Conservation (phyloP, 805 yeast genomes). For the Candida stauntonica region DNA sequence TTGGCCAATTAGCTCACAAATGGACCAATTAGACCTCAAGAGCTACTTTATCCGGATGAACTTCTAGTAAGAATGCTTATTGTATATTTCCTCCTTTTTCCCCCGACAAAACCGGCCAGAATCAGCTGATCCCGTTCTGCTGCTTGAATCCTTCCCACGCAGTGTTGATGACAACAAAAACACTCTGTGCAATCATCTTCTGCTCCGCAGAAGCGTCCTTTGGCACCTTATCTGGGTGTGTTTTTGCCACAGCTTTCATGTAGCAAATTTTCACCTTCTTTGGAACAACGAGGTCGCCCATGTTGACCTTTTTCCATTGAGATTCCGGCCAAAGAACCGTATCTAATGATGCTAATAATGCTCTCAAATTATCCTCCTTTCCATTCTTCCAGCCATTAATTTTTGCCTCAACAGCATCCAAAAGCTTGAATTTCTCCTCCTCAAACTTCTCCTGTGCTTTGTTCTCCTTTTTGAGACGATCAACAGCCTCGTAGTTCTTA, state of each 20-base stretch:
- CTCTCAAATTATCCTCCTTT: constrained; percentile 77
- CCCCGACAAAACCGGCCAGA: no score
- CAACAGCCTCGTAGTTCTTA: constrained; percentile 39
- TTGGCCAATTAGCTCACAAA: no score
- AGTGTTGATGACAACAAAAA: constrained; percentile 75
- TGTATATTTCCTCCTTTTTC: no score
- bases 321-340: constrained; percentile 61
- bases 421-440: constrained; percentile 52
- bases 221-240: constrained; percentile 82
- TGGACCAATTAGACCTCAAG: no score
- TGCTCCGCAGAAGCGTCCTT: constrained; percentile 57
- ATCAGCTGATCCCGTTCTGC: constrained; percentile 43
- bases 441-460: constrained; percentile 44
- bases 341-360: constrained; percentile 66
- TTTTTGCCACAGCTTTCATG: constrained; percentile 85
- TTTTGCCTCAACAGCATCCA: constrained; percentile 55
- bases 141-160: constrained; percentile 86
- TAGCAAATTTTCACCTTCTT: constrained; percentile 84
- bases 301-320: constrained; percentile 61
- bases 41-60: no score
- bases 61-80: no score
- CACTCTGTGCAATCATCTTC: constrained; percentile 81
- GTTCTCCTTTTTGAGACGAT: constrained; percentile 46
- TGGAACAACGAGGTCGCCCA: constrained; percentile 79
- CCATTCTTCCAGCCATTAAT: constrained; percentile 65